Evolutionary conservation across 225 moss, liverwort and hornwort genomes (phyloP).

Genomic region (Takakia lepidozioides): DNA sequence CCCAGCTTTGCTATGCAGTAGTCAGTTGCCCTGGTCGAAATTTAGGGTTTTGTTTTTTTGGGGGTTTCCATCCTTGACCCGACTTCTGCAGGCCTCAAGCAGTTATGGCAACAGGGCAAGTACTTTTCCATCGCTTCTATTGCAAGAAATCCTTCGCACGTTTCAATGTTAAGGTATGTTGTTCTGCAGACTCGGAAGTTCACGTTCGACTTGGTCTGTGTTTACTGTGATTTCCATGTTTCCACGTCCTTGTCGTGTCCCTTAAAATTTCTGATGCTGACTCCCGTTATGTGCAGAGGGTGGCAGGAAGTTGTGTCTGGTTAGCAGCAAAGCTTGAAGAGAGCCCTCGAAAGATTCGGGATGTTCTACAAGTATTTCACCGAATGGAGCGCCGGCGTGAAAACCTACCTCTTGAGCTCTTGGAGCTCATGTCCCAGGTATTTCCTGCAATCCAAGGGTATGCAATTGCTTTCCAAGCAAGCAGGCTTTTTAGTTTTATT

Average conservation of each 20-base stretch:
- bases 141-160: conserved; percentile 96
- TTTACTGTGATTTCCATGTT: too few species aligned
- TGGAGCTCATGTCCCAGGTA: conserved; percentile 80
- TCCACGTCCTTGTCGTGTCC: too few species aligned
- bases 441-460: too few species aligned
- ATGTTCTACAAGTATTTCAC: conserved; percentile 82
- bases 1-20: too few species aligned
- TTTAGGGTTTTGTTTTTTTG: too few species aligned
- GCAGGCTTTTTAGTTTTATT: too few species aligned
- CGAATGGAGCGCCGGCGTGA: conserved; percentile 86
- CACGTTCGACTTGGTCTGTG: too few species aligned
- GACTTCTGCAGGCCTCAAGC: conserved; percentile 72
- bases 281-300: conserved; percentile 49
- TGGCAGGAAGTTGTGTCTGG: conserved; percentile 97
- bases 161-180: conserved; percentile 87
- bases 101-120: conserved; percentile 99
- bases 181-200: too few species aligned
- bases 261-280: too few species aligned
- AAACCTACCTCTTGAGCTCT: conserved; percentile 42
- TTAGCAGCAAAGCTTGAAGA: conserved; percentile 98
- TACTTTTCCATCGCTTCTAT: conserved; percentile 97
- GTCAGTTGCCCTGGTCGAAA: too few species aligned
- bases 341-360: conserved; percentile 81
- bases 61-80: conserved; percentile 14
- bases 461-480: too few species aligned